A percentile compares a stretch with the other conserved stretches of the same genome.
These are phyloP conservation scores for Wickerhamiella slavikovae DNA, from an alignment of 805 yeast genomes.

Conservation along the genomic window DNA sequence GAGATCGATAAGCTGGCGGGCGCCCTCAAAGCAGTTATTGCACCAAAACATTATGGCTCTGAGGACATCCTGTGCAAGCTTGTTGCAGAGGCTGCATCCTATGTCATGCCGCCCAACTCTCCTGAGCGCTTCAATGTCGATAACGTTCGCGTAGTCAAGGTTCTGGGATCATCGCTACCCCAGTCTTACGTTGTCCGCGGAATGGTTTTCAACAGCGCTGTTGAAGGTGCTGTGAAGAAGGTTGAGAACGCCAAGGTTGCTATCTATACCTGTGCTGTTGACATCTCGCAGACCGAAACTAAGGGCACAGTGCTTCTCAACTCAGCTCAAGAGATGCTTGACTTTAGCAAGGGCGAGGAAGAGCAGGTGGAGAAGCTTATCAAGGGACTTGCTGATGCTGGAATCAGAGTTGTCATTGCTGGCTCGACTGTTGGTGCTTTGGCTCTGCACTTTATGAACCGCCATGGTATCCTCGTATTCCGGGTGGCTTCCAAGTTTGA, in stretches of 20 bases:
- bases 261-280: conserved; percentile 83
- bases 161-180: conserved; percentile 73
- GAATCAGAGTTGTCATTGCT: conserved; percentile 78
- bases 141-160: conserved; percentile 83
- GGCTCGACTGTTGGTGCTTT: conserved; percentile 87
- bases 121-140: conserved; percentile 68
- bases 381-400: conserved; percentile 51
- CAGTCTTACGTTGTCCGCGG: conserved; percentile 75
- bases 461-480: conserved; percentile 65
- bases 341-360: conserved; percentile 92
- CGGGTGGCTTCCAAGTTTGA: conserved; percentile 90
- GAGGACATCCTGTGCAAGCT: conserved; percentile 60
- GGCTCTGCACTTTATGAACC: conserved; percentile 80
- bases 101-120: conserved; percentile 52
- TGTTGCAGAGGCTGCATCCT: conserved; percentile 67
- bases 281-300: conserved; percentile 90
- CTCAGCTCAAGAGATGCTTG: conserved; percentile 92
- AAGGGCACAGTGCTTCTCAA: conserved; percentile 92
- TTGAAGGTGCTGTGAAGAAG: conserved; percentile 75
- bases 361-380: conserved; percentile 72
- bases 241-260: conserved; percentile 63
- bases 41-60: conserved; percentile 82
- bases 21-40: conserved; percentile 67
- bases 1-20: conserved; percentile 39
- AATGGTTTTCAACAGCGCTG: conserved; percentile 95